These are phyloP conservation scores for Epichloe bromicola DNA, from an alignment of 2,329 filamentous ascomycete genomes.

Conservation along the genomic window DNA sequence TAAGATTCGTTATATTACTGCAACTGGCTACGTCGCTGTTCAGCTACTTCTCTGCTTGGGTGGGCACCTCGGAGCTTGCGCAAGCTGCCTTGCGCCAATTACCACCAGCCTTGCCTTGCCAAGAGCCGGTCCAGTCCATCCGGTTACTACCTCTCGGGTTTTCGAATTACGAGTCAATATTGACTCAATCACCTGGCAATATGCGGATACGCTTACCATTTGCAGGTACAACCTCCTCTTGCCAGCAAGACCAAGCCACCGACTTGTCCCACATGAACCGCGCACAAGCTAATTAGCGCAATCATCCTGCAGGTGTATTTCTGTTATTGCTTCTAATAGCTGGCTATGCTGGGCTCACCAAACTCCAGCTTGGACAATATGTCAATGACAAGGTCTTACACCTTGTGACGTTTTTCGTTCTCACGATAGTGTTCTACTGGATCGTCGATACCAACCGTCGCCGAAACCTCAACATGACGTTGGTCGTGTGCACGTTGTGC, in stretches of 20 bases:
- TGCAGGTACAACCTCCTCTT: neutral
- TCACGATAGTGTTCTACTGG: slow-evolving; percentile 91
- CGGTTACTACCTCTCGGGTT: neutral
- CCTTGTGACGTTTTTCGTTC: slow-evolving; percentile 73
- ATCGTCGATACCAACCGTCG: slow-evolving; percentile 83
- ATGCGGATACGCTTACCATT: slow-evolving; percentile 6
- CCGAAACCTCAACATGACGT: slow-evolving; percentile 70
- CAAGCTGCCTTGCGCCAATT: neutral
- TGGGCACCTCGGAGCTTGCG: neutral
- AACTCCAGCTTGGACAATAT: slow-evolving; percentile 38
- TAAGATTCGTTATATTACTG: neutral
- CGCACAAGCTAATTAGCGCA: slow-evolving; percentile 6
- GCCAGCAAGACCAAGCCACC: neutral
- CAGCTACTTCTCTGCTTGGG: neutral
- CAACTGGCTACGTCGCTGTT: neutral
- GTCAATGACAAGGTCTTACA: slow-evolving; percentile 89
- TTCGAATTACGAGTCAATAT: neutral
- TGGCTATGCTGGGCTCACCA: slow-evolving; percentile 68
- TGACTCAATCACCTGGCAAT: neutral
- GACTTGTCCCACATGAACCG: neutral
- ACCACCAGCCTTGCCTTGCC: neutral
- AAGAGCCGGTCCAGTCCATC: neutral
- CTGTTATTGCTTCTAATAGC: slow-evolving; percentile 58
- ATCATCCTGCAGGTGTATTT: slow-evolving; percentile 45
- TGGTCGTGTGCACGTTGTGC: slow-evolving; percentile 61